Percentiles rank a stretch among this genome's conserved stretches.
Evolutionary conservation across 2,329 filamentous ascomycete species (phyloP).

Genomic region (Pyricularia sp.): DNA sequence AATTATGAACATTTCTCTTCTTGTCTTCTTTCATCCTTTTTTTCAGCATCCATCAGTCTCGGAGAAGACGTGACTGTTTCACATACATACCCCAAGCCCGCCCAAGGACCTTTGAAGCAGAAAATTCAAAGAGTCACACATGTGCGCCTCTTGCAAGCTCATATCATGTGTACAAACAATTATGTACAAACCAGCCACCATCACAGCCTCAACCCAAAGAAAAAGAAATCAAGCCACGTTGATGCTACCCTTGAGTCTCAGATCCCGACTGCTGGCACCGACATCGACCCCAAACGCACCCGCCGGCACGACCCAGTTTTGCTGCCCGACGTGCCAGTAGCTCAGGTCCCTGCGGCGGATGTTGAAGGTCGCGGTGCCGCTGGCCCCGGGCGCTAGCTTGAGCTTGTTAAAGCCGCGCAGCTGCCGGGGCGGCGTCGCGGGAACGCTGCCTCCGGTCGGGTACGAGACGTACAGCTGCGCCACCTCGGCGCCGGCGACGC

Average conservation of each 20-base stretch:
- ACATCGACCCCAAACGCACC: conserved; percentile 32
- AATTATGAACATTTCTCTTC: no score
- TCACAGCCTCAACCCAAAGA: no score
- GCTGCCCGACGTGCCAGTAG: conserved; percentile 49
- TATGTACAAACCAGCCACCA: no score
- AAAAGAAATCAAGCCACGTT: background rate
- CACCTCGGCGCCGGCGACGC: conserved; percentile 52
- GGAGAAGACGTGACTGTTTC: no score
- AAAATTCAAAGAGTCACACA: no score
- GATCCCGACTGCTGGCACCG: conserved; percentile 36
- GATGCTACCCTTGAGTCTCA: conserved; percentile 25
- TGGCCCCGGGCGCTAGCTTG: conserved; percentile 35
- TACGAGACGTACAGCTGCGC: conserved; percentile 49
- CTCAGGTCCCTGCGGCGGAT: conserved; percentile 53
- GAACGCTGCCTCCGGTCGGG: conserved; percentile 23
- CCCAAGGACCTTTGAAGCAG: no score
- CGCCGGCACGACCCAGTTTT: conserved; percentile 50
- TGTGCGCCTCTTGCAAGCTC: no score
- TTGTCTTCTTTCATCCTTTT: no score
- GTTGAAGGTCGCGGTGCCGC: conserved; percentile 37
- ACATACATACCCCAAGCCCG: no score
- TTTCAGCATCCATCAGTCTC: no score
- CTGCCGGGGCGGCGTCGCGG: conserved; percentile 33
- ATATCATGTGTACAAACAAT: no score
- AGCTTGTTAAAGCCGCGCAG: conserved; percentile 56